phyloP scores from a whole-genome alignment of 768 basidiomycete genomes.

The Neoboletus subvelutipes region DNA sequence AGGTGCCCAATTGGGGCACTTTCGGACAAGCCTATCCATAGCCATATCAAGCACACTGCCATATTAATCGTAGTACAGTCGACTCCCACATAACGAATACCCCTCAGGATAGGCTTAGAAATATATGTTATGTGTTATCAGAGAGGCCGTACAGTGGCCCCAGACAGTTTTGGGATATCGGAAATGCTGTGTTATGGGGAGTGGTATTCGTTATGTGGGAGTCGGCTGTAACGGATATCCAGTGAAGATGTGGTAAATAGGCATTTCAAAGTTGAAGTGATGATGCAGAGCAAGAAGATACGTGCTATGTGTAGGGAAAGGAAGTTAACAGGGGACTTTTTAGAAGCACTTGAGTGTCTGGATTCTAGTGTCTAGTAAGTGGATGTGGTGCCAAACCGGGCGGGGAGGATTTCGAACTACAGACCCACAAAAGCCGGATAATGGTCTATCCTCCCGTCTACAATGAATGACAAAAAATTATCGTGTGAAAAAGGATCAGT shows the following conservation, averaged over 20 bases:
- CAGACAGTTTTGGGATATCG: no score
- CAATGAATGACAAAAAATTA: neutral
- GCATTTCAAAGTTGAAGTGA: neutral
- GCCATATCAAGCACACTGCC: neutral
- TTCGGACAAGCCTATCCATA: neutral
- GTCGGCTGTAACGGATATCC: neutral
- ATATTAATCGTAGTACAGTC: neutral
- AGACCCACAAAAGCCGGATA: neutral
- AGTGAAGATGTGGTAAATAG: no score
- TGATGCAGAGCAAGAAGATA: neutral
- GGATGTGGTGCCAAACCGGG: neutral
- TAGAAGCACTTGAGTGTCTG: neutral
- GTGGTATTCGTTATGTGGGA: no score
- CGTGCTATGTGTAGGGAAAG: neutral
- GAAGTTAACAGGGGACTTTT: no score
- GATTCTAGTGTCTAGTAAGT: neutral
- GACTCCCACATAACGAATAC: no score
- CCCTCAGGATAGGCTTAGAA: no score
- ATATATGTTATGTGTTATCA: no score
- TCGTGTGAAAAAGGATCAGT: neutral
- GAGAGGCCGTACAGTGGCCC: no score
- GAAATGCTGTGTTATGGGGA: no score
- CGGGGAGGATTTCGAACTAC: neutral
- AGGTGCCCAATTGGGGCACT: neutral
- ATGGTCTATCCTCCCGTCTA: neutral